Evolutionary conservation across 306 rosid genomes (phyloP), one percentile per base, ranked within the genome.

Genomic region (Canavalia ensiformis): DNA sequence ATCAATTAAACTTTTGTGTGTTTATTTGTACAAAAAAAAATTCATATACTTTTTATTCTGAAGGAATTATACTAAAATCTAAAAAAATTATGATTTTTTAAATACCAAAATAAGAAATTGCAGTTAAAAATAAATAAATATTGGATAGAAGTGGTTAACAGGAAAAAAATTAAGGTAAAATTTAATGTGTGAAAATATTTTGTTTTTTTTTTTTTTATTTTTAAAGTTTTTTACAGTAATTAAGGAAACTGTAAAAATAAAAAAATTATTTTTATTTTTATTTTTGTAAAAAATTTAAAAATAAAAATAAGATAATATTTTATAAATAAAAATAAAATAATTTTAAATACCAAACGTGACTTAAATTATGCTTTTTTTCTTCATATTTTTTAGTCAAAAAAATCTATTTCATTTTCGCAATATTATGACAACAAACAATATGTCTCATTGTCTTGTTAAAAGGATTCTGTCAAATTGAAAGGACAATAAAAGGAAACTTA

Each of bases 401-500:
- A 25, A 8, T 39, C 0, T 39, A 35, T 46, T 7, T 52, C 31
- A n/a, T 63, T 62, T 28, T 80, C 45, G 9, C 12, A 66, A 39
- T 65, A 52, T n/a, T 45, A 12, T 70, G 28, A 6, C 46, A 28
- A 49, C 18, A 39, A 37, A 80, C 11, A 2, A 45, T 10, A 56
- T 25, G 49, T 25, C 49, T 33, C 50, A 1, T 56, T 68, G 31
- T 33, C 29, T 44, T 7, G 29, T 42, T 68, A 78, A 68, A 55
- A 3, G 49, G 59, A 39, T 73, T 68, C 59, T 46, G 6, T 37
- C 47, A 41, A 72, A 52, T 11, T 37, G 37, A 52, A 73, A 80
- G 37, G 66, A 50, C 31, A 60, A 72, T 1, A 13, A 72, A 60
- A 72, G 35, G 35, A 80, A 80, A 51, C 2, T 59, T 8, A 35